Conservation (phyloP, 176 grass and related monocot species). For the Chrysopogon serrulatus region DNA sequence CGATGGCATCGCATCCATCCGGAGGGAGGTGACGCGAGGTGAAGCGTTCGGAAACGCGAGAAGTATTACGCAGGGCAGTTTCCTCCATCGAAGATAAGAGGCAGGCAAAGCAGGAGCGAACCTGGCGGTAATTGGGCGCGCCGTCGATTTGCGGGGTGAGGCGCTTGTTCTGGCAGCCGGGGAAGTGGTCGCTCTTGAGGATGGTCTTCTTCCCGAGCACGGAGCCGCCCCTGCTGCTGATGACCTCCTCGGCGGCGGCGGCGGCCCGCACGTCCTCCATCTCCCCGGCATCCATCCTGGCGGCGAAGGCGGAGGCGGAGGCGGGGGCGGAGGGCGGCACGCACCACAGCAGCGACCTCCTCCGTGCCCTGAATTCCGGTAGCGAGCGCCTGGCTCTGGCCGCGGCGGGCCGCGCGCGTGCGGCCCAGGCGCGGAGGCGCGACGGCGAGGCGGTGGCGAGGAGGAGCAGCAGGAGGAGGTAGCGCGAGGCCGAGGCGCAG, state of each 20-base stretch:
- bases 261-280: constrained; percentile 46
- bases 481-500: neutral
- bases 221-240: constrained; percentile 83
- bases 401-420: neutral
- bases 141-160: constrained; percentile 90
- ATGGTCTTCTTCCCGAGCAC: constrained; percentile 99
- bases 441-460: neutral
- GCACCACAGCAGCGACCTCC: neutral
- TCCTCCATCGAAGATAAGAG: neutral
- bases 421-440: neutral
- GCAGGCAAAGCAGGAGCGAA: neutral
- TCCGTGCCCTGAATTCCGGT: constrained; percentile 3
- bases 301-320: neutral
- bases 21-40: neutral
- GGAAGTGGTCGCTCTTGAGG: constrained; percentile 99
- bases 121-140: constrained; percentile 97
- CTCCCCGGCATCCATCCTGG: constrained; percentile 7
- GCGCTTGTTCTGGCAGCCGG: constrained; percentile 95
- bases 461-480: neutral
- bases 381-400: neutral
- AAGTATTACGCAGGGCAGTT: neutral
- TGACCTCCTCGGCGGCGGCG: constrained; percentile 71
- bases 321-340: neutral
- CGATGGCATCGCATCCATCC: neutral
- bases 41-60: neutral